Base-by-base conservation (phyloP, 768 basidiomycete species). In the Naematelia aurantialba region DNA sequence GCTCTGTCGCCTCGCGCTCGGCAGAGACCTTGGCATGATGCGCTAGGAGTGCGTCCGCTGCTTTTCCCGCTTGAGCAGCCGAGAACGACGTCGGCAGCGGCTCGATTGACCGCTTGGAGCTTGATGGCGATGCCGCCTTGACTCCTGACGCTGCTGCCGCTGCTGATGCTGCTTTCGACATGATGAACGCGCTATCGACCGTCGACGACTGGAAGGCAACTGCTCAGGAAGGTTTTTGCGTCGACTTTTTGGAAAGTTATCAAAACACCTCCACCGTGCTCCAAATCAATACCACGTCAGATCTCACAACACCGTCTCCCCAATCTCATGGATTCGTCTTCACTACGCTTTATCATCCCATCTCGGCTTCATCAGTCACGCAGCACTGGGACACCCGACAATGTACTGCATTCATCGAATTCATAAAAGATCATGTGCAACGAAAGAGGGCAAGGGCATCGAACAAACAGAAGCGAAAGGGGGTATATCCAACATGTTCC, bases 41-140 rank as follows among this genome's bases (percentile, higher is more conserved):
- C 1, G 82, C 79, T 52, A 88, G 81, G 17, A 99, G 83, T 0
- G 93, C 89, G 0, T 85, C 82, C 5, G 94, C 80, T 4, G 94
- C 94, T 47, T 82, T 84, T 62, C 84, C 81, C 72, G 85, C 87
- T 79, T 98, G 94, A 11, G 81, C 75, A 13, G 80, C 60, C 19
- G 87, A 87, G 62, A 96, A 76, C 14, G 58, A 54, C 1, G 52
- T 25, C 3, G 75, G 75, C 5, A 73, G 53, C 3, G 58, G 55
- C n/a, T n/a, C 34, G 8, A 39, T 39, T 39, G 34, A 17, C 8
- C 34, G 34, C 17, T 39, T 24, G 21, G 52, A 17, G n/a, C 29
- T 31, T 5, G 52, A 8, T 39, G 34, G 34, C 17, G 8, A 17
- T 8, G 34, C 17, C 8, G 34, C 34, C 17, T 39, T 39, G n/a